phyloP scores from a whole-genome alignment of 2,329 filamentous ascomycete species.

The Lachnellula hyalina region DNA sequence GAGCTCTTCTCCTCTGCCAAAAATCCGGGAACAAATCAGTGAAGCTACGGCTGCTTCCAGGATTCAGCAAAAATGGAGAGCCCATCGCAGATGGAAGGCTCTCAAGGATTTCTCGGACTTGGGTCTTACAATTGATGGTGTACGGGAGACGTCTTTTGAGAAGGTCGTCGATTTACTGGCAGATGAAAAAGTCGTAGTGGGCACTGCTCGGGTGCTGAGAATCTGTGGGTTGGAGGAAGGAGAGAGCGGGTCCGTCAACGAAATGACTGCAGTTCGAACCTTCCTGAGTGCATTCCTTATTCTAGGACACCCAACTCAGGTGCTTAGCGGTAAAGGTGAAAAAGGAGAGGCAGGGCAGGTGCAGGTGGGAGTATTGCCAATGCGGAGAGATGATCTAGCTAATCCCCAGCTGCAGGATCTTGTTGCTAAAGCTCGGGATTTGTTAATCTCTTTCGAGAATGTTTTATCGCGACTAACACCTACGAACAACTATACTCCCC shows the following conservation, averaged over 20 bases:
- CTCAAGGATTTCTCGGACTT: constrained; percentile 62
- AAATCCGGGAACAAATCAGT: constrained; percentile 44
- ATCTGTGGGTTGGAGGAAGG: constrained; percentile 67
- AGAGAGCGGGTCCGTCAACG: constrained; percentile 54
- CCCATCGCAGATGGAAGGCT: constrained; percentile 49
- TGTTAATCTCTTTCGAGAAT: constrained; percentile 73
- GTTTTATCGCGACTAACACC: constrained; percentile 61
- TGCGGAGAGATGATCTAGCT: constrained; percentile 48
- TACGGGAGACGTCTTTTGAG: constrained; percentile 67
- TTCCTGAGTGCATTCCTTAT: constrained; percentile 79
- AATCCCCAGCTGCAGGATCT: constrained; percentile 64
- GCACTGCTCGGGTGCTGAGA: constrained; percentile 61
- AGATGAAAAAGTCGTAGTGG: constrained; percentile 58
- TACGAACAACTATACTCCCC: constrained; percentile 62
- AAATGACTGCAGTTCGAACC: constrained; percentile 67
- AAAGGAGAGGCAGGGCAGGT: constrained; percentile 50
- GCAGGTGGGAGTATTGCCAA: constrained; percentile 45
- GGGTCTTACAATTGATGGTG: constrained; percentile 64
- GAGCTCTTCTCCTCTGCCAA: constrained; percentile 43
- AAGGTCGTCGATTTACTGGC: constrained; percentile 64
- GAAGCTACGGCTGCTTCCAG: constrained; percentile 57
- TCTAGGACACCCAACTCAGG: constrained; percentile 70
- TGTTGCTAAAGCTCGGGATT: constrained; percentile 70
- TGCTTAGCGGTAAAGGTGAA: constrained; percentile 67
- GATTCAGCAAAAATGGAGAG: constrained; percentile 68